Conservation (phyloP, 108 stramenopile genomes). For the Nitzschia inconspicua region DNA sequence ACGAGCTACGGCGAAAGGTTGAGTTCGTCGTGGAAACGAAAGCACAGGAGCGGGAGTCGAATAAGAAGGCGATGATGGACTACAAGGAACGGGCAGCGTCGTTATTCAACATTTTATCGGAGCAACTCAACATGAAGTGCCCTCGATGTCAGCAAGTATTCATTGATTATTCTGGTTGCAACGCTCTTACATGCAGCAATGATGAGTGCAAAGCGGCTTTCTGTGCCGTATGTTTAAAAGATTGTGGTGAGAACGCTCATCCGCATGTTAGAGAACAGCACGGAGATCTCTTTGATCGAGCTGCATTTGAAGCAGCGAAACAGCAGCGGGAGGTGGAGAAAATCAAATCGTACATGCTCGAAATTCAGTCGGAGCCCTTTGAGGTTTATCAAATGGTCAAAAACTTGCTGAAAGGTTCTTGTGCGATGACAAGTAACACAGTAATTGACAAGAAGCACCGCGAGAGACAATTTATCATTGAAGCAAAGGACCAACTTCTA, state of each 20-base stretch:
- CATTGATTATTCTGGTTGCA: conserved; percentile 49
- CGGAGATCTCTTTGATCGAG: conserved; percentile 25
- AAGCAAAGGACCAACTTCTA: neutral
- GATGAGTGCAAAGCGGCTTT: conserved; percentile 31
- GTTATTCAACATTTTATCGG: conserved; percentile 33
- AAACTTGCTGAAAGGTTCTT: conserved; percentile 31
- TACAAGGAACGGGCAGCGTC: conserved; percentile 21
- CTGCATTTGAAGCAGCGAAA: conserved; percentile 20
- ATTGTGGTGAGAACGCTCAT: conserved; percentile 45
- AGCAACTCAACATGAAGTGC: conserved; percentile 39
- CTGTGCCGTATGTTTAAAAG: conserved; percentile 43
- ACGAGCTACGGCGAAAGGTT: conserved; percentile 29
- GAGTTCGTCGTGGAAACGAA: conserved; percentile 37
- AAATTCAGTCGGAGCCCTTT: conserved; percentile 24
- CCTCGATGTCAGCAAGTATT: conserved; percentile 37
- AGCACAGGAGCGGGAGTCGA: conserved; percentile 11
- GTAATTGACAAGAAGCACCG: too few species aligned
- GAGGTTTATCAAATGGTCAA: conserved; percentile 35
- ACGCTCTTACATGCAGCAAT: conserved; percentile 32
- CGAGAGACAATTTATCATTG: neutral
- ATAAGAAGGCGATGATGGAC: conserved; percentile 20
- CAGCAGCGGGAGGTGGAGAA: conserved; percentile 4
- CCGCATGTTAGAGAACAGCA: conserved; percentile 30
- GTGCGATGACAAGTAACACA: neutral
- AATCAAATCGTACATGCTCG: conserved; percentile 5